Evolutionary conservation across 768 basidiomycete genomes (phyloP), one percentile per base, ranked within the genome.

Genomic region (Mycena polygramma): DNA sequence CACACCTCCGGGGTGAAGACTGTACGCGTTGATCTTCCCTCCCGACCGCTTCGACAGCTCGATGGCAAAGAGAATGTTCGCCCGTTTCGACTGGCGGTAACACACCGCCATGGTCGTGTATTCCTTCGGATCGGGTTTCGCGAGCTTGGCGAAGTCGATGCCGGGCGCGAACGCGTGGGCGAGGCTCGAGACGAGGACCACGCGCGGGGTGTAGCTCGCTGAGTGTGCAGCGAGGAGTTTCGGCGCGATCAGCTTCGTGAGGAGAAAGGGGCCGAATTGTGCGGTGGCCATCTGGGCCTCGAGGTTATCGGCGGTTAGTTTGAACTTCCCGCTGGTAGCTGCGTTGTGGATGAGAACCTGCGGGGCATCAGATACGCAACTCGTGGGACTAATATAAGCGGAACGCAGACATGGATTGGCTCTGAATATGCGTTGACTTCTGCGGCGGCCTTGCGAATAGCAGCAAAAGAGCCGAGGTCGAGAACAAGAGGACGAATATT

Each of bases 301-400:
- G 14, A 30, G 26, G 52, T 15, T 7, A 26, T 53, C 52, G 5
- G 30, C 30, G 14, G 52, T 53, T 2, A 53, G 26, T 53, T 53
- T 53, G 52, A 30, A 53, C 5, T 26, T 26, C 13, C 26, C 52
- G 26, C 30, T 53, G 13, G 26, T n/a, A 6, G 52, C 52, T 15
- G 52, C 52, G 26, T 53, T 53, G 52, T 53, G 52, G 7, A 53
- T 53, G 11, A 53, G 17, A 10, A 53, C 52, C 52, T 53, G 52
- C 7, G 3, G 7, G 19, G 30, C 30, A 46, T 46, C 45, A 7
- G 45, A 7, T 53, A 26, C 15, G 30, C 30, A 26, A 17, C 26
- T 5, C 8, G 19, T 7, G 26, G 7, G 30, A 26, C 14, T 26
- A 35, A 53, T 6, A 14, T 5, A 30, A 51, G 14, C 5, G 24